Percentiles rank a stretch among this genome's conserved stretches.
Evolutionary conservation across 495 filamentous ascomycete species (phyloP).

Genomic region (Hypoxylon crocopeplum): DNA sequence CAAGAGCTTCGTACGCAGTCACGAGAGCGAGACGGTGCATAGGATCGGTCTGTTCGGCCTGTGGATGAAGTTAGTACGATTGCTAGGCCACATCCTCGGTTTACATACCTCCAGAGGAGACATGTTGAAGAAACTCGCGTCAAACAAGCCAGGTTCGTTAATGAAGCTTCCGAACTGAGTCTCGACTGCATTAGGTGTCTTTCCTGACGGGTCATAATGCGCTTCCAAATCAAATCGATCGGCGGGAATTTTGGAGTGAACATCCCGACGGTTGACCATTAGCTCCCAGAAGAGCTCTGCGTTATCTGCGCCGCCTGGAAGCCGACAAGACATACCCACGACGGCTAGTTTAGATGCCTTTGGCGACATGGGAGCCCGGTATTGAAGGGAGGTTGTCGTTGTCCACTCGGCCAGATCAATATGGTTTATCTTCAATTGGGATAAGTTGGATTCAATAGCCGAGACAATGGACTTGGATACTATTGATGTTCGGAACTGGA

Average conservation of each 20-base stretch:
- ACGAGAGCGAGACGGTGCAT: conserved; percentile 76
- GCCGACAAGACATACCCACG: conserved; percentile 68
- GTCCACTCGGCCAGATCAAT: conserved; percentile 1
- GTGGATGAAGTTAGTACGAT: conserved; percentile 71
- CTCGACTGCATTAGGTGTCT: conserved; percentile 69
- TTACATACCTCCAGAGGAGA: conserved; percentile 47
- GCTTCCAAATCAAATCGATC: conserved; percentile 74
- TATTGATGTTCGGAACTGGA: neutral
- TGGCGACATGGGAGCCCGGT: neutral
- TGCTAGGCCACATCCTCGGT: conserved; percentile 29
- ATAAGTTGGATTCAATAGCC: neutral
- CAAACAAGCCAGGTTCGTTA: conserved; percentile 75
- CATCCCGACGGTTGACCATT: conserved; percentile 62
- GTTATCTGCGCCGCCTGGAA: conserved; percentile 63
- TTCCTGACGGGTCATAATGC: conserved; percentile 73
- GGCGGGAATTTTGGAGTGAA: conserved; percentile 60
- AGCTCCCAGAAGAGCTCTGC: conserved; percentile 69
- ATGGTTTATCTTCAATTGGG: neutral
- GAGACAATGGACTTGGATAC: neutral
- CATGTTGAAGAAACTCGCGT: conserved; percentile 68
- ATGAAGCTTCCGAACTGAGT: conserved; percentile 83
- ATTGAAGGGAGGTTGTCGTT: neutral
- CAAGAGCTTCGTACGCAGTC: conserved; percentile 83
- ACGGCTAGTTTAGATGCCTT: conserved; percentile 57
- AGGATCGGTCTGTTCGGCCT: conserved; percentile 81